Base-by-base conservation (phyloP, 257 asterid genomes). In the Nicotiana sylvestris region DNA sequence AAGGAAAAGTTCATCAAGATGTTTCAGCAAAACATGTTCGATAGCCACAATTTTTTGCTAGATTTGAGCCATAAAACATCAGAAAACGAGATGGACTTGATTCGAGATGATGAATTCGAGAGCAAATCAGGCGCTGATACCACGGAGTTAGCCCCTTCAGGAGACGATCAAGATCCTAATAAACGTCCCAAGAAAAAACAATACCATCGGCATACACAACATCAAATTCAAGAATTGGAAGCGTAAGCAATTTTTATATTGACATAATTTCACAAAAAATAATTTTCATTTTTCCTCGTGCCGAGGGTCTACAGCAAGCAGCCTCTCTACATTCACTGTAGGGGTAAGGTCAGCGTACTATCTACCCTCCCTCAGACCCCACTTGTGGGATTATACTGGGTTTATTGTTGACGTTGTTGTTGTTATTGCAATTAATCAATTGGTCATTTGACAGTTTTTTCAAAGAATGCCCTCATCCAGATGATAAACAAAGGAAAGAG, bases 201-300 rank as follows among this genome's bases (percentile, higher is more conserved):
- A 0, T 94, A 92, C 16, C 97, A 92, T 79, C 98, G 98, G 60
- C 98, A 94, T 81, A 92, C 98, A 0, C 94, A 90, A 68, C 93
- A 90, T 70, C 98, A 94, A 81, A 92, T 94, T 81, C 90, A 86
- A 10, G 98, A 94, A 84, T 86, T 94, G 96, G 98, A 94, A 82
- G 60, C 91, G 98, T 94, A 92, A 32, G 91, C 51, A 43, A 43
- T 8, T 43, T 2, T 9, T 43, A 9, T 43, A 43, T 9, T 9
- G 3, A 9, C 51, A 43, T 43, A 9, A 43, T 9, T 43, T 43
- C 51, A 2, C 11, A 8, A 43, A 43, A 43, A 43, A 39, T 6
- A 39, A 1, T 43, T 43, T 39, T 39, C 11, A 39, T 8, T 39
- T 39, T 39, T 39, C 2, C 49, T 0, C 49, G 10, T 7, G 49